Conservation (phyloP, 441 rosid genomes). For the Euphorbia schlechtendalii region DNA sequence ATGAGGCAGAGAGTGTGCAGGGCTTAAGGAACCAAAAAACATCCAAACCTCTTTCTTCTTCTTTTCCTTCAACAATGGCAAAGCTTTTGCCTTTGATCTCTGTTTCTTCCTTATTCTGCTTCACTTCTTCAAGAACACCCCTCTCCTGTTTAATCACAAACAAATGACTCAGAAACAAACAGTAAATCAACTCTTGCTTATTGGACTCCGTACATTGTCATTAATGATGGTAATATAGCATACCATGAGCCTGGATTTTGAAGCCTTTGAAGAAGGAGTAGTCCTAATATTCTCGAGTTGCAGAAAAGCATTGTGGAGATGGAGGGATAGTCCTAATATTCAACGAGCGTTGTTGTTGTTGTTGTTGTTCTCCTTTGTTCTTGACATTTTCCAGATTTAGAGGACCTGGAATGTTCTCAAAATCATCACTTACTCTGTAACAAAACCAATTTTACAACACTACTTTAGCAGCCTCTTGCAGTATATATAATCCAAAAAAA, state of each 20-base stretch:
- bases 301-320: slow-evolving; percentile 95
- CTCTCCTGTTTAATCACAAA: slow-evolving; percentile 34
- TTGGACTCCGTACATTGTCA: too few relatives aligned
- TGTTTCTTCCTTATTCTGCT: slow-evolving; percentile 35
- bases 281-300: slow-evolving; percentile 27
- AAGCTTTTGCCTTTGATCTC: slow-evolving; percentile 26
- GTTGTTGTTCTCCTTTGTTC: slow-evolving; percentile 29
- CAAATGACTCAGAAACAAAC: too few relatives aligned
- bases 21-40: slow-evolving; percentile 91
- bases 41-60: slow-evolving; percentile 46
- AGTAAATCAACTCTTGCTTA: too few relatives aligned
- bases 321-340: slow-evolving; percentile 78
- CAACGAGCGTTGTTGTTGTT: slow-evolving; percentile 32
- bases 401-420: slow-evolving; percentile 40
- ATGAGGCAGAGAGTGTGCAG: slow-evolving; percentile 56
- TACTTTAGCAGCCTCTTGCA: too few relatives aligned
- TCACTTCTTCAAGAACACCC: slow-evolving; percentile 42
- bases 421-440: slow-evolving; percentile 35
- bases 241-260: slow-evolving; percentile 56
- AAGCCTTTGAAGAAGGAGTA: slow-evolving; percentile 37
- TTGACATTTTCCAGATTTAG: slow-evolving; percentile 42
- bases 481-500: neutral
- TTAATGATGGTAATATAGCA: slow-evolving; percentile 13
- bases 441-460: neutral
- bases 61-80: slow-evolving; percentile 36